phyloP scores from a whole-genome alignment of 1,284 basidiomycete genomes.

The Somion occarium region DNA sequence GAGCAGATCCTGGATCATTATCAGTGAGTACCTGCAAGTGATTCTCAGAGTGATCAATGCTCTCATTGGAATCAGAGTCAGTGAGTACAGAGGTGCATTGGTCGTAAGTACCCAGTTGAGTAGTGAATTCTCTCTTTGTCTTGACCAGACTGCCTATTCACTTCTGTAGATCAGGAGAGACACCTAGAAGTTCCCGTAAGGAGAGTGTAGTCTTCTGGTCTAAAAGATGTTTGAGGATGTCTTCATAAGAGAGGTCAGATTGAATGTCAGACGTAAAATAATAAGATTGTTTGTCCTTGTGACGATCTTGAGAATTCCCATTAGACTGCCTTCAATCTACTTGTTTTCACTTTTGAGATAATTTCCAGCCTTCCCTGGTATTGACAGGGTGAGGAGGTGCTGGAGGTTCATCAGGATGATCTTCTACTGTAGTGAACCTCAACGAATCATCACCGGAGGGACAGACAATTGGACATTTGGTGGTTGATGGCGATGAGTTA shows the following conservation, averaged over 20 bases:
- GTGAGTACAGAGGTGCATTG: neutral
- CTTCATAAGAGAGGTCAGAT: neutral
- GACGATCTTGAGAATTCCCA: too few relatives aligned
- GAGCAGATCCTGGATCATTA: neutral
- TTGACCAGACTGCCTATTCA: conserved; percentile 1
- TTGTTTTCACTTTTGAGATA: too few relatives aligned
- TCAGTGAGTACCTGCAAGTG: neutral
- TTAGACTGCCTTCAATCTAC: too few relatives aligned
- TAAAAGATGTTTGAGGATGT: neutral
- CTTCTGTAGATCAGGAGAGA: conserved; percentile 10
- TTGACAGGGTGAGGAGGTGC: too few relatives aligned
- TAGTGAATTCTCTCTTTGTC: conserved; percentile 1
- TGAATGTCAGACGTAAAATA: conserved; percentile 7
- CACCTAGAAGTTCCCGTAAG: conserved; percentile 3
- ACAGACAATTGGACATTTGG: too few relatives aligned
- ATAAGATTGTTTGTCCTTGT: too few relatives aligned
- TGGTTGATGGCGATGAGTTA: too few relatives aligned
- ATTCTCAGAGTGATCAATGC: neutral
- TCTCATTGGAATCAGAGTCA: neutral
- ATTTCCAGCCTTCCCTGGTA: too few relatives aligned
- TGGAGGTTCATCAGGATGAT: too few relatives aligned
- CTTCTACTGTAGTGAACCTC: too few relatives aligned
- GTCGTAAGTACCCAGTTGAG: neutral
- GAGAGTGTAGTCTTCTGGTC: conserved; percentile 6
- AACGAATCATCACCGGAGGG: too few relatives aligned